Evolutionary conservation across 2,329 filamentous ascomycete species (phyloP).

Genomic region (Moelleriella libera): DNA sequence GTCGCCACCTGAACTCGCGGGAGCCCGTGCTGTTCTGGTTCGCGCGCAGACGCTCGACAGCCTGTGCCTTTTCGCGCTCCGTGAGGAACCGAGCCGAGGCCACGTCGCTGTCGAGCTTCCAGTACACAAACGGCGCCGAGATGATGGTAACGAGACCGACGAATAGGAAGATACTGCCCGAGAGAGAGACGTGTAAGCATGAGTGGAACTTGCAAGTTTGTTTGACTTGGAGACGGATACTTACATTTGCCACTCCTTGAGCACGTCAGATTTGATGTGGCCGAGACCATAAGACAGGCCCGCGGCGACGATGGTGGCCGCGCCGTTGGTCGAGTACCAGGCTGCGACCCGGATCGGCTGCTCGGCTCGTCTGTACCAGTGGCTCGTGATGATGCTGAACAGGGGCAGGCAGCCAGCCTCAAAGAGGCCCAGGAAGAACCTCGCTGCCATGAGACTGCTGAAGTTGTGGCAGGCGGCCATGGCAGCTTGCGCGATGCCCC

Average conservation of each 20-base stretch:
- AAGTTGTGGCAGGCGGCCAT: conserved; percentile 35
- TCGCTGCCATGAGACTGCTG: conserved; percentile 29
- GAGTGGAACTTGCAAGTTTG: not conserved
- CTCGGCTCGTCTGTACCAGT: conserved; percentile 36
- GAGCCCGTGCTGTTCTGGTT: conserved; percentile 67
- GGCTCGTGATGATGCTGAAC: conserved; percentile 30
- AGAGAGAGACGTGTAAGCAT: conserved; percentile 1
- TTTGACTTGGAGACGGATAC: not conserved
- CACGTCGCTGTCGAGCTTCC: conserved; percentile 45
- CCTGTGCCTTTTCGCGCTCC: conserved; percentile 51
- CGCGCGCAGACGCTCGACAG: conserved; percentile 54
- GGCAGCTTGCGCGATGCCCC: conserved; percentile 26
- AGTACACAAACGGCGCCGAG: conserved; percentile 43
- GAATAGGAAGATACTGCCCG: conserved; percentile 36
- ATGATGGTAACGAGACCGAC: conserved; percentile 46
- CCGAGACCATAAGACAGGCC: conserved; percentile 42
- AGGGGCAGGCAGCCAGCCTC: conserved; percentile 38
- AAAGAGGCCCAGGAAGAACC: conserved; percentile 31
- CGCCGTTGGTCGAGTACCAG: conserved; percentile 53
- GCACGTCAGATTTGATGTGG: conserved; percentile 25
- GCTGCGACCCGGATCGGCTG: conserved; percentile 48
- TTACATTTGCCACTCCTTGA: conserved; percentile 12
- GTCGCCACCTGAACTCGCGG: conserved; percentile 53
- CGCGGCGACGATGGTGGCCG: conserved; percentile 41
- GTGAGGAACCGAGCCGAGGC: conserved; percentile 41